Base-by-base conservation (phyloP, 2,329 filamentous ascomycete species). In the Aspergillus pseudoglaucus region DNA sequence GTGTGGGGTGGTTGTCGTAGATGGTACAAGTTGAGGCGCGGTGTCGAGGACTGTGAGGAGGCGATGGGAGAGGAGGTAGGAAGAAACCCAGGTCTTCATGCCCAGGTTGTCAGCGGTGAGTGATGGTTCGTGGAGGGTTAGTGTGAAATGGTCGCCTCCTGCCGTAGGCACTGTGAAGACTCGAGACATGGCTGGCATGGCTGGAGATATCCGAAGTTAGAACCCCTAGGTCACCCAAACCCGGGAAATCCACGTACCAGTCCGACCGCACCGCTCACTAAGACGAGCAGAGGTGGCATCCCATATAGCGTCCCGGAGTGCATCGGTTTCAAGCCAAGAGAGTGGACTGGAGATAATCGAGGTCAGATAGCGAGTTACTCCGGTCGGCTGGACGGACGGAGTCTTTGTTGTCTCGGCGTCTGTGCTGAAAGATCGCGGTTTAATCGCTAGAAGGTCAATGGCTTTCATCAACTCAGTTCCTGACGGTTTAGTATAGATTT, bases 1-100 rank as follows among this genome's bases (percentile, higher is more conserved):
- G 27, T 55, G 53, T 38, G 50, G 43, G 6, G 56, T 49, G 8
- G 58, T 57, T 2, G 58, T 51, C 5, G 53, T 50, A 6, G 59
- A 53, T 2, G 61, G 62, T 10, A 70, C 56, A 38, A 70, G 59
- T 32, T 60, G 49, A 12, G 63, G 59, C 6, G 64, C 53, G 3
- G 64, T 56, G 12, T 64, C 63, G 47, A 71, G 82, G 4, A 70
- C 47, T 3, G 48, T 55, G 48, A 66, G 60, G 22, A 97, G 78
- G 20, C 87, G 82, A 56, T 81, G 85, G 0, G 91, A 86, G 4
- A 97, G 81, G 2, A 94, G 78, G 61, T 90, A 94, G 0, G 90
- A 91, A 0, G 90, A 91, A 0, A 87, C 88, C 93, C 93, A 97
- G 0, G 93, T 98, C 68, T 98, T 97, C 65, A 94, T 78, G 1